These are phyloP conservation scores for Citrus glauca DNA, from an alignment of 345 rosid species.

Conservation along the genomic window DNA sequence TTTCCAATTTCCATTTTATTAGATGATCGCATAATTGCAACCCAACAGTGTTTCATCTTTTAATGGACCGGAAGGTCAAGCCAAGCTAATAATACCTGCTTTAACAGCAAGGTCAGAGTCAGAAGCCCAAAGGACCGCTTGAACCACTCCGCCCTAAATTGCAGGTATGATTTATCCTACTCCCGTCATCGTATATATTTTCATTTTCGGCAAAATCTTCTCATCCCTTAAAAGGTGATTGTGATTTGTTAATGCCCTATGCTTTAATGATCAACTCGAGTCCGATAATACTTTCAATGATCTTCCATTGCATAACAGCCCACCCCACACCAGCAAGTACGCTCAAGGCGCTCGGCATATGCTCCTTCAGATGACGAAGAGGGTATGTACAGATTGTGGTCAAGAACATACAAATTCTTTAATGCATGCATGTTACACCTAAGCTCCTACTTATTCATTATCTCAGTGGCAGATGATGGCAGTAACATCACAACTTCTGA, in stretches of 20 bases:
- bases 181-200: not conserved
- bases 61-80: not conserved
- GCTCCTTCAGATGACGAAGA: conserved; percentile 55
- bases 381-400: conserved; percentile 25
- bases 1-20: not conserved
- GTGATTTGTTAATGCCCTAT: no score
- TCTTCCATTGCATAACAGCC: conserved; percentile 37
- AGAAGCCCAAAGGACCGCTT: conserved; percentile 74
- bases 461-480: not conserved
- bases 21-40: not conserved
- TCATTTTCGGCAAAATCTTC: not conserved
- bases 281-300: not conserved
- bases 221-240: not conserved
- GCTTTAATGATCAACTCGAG: not conserved
- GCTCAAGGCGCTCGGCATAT: conserved; percentile 73
- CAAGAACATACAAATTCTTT: not conserved
- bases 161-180: conserved; percentile 39
- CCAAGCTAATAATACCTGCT: not conserved
- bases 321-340: conserved; percentile 66
- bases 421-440: not conserved
- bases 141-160: conserved; percentile 88
- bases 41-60: not conserved
- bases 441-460: not conserved
- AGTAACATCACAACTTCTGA: not conserved
- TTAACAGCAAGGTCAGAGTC: conserved; percentile 64